Evolutionary conservation across 768 basidiomycete genomes (phyloP), one percentile per base, ranked within the genome.

Genomic region (Suillus luteus): DNA sequence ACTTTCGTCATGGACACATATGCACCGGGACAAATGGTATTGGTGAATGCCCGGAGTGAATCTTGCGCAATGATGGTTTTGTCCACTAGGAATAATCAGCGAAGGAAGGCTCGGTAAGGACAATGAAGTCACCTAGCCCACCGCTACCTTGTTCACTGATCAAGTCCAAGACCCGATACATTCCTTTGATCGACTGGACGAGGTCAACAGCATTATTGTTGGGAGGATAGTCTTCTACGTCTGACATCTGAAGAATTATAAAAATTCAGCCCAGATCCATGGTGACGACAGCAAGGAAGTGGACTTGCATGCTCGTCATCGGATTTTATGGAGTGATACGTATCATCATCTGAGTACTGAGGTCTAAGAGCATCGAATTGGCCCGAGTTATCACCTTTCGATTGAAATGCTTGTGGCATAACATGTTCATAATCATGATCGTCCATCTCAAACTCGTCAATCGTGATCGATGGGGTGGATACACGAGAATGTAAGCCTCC

Each of bases 61-160:
- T 79, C 73, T 69, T 86, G 84, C 2, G 78, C 76, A 35, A 88
- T 88, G 70, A 88, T 82, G 40, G 88, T 81, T 68, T 89, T 88
- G 67, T 86, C 85, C 43, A 86, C 86, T 86, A 64, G n/a, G 54
- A 14, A 6, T 19, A 27, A 60, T 14, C 0, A 40, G 62, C 12
- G 41, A 17, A 8, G 40, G 41, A 11, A 40, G 19, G 7, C 7
- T 33, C 6, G 14, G 31, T n/a, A n/a, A 55, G 19, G 19, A 35
- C 19, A 8, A 27, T 66, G 51, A 41, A 17, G 71, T 62, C 65
- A 85, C 86, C 86, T 7, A 86, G 75, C 2, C 85, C 84, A 7
- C 82, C 80, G 46, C 78, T 83, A 0, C 81, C 80, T 55, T 79
- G 74, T 63, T 87, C 86, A 11, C 72, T 79, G 64, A 86, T 81